Evolutionary conservation across 257 asterid species (phyloP).

Genomic region (Scutellaria minor): DNA sequence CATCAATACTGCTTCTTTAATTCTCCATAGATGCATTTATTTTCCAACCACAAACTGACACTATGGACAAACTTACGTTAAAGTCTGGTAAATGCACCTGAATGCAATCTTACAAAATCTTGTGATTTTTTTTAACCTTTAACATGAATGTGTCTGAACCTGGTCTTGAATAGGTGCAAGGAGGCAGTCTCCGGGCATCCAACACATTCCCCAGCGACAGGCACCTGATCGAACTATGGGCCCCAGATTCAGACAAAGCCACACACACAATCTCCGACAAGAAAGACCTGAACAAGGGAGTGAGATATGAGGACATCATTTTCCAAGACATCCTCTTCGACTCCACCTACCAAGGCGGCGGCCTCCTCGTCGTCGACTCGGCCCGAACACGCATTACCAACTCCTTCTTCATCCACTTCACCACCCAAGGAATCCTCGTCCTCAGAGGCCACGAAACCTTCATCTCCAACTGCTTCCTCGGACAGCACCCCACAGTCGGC

Average conservation of each 20-base stretch:
- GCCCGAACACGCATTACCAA: conserved; percentile 49
- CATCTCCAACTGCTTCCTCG: conserved; percentile 54
- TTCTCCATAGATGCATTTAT: too few species aligned
- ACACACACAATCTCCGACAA: conserved; percentile 8
- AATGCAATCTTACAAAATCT: too few species aligned
- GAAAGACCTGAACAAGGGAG: conserved; percentile 45
- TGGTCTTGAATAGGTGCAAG: conserved; percentile 41
- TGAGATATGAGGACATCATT: conserved; percentile 58
- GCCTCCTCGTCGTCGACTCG: conserved; percentile 50
- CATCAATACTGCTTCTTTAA: too few species aligned
- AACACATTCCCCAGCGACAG: conserved; percentile 53
- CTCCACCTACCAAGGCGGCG: conserved; percentile 59
- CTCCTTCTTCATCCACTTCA: conserved; percentile 61
- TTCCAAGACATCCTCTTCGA: conserved; percentile 67
- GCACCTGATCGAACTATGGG: conserved; percentile 61
- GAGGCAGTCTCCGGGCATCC: conserved; percentile 64
- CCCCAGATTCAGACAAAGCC: conserved; percentile 43
- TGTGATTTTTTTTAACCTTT: too few species aligned
- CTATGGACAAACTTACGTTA: not conserved
- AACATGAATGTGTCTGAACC: too few species aligned
- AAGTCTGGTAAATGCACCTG: not conserved
- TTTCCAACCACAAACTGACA: conserved; percentile 21
- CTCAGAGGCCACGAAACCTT: conserved; percentile 66
- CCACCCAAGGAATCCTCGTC: conserved; percentile 53
- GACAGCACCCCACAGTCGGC: conserved; percentile 64